Base-by-base conservation (phyloP, 2,329 filamentous ascomycete species). In the Trichoderma endophyticum region DNA sequence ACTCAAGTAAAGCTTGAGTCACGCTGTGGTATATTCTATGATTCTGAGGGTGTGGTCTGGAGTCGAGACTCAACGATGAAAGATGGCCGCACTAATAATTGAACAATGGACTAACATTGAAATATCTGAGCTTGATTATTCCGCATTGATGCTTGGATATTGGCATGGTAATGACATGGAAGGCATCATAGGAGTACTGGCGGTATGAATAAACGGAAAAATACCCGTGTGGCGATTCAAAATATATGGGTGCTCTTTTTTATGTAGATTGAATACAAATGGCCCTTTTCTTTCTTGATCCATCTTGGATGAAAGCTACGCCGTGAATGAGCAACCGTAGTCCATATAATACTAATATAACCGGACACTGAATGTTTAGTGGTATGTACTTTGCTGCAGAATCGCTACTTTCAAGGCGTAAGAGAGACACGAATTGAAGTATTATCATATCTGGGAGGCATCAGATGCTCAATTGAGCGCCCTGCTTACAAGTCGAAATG, bases 391-490 rank as follows among this genome's bases (percentile, higher is more conserved):
- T 21, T 51, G 0, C 4, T 1, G 4, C 3, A 11, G 9, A 12
- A 51, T 14, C 2, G 0, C 9, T 51, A 6, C n/a, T 24, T 21
- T 1, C 3, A 6, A 2, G 15, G 2, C 4, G 1, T 24, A 51
- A 1, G 7, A 30, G 12, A n/a, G 24, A 12, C n/a, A 57, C 15
- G 14, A 21, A 24, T 61, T 4, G 12, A 24, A 36, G 11, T 24
- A 43, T 24, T 3, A 43, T 21, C 15, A 9, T 51, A 51, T 3
- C 12, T 54, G 9, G 4, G 26, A 34, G 48, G 7, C 6, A 36
- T 24, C 6, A 3, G 21, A 18, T 28, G 15, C 1, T 6, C 28
- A 66, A n/a, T 8, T 26, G 11, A 1, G 6, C 3, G 14, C 6
- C 7, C 24, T 32, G 3, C 12, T n/a, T 24, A 4, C 8, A 60